A percentile compares a stretch with the other conserved stretches of the same genome.
phyloP scores from a whole-genome alignment of 2,329 filamentous ascomycete genomes.

The Ophiostoma fasciatum region DNA sequence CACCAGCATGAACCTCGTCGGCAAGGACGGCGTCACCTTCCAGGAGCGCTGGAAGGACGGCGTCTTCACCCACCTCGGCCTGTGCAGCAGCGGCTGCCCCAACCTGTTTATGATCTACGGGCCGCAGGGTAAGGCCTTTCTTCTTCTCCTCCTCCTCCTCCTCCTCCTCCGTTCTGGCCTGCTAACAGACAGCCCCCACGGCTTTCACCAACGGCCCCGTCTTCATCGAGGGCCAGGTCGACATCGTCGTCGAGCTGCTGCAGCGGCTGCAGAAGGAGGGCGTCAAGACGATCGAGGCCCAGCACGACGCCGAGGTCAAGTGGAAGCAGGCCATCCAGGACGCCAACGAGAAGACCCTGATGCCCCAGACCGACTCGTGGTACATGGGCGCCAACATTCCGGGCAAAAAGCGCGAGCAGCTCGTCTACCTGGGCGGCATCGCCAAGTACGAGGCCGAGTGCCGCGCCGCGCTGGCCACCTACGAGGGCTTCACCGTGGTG shows the following conservation, averaged over 20 bases:
- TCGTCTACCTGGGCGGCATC: slow-evolving; percentile 11
- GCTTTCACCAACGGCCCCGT: slow-evolving; percentile 12
- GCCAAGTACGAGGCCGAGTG: slow-evolving; percentile 8
- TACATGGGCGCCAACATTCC: slow-evolving; percentile 15
- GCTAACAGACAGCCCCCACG: slow-evolving; percentile 8
- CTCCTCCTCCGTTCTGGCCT: no score
- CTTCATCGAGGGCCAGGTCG: slow-evolving; percentile 10
- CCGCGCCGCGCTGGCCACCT: not conserved
- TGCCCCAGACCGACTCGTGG: slow-evolving; percentile 11
- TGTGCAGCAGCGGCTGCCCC: slow-evolving; percentile 10
- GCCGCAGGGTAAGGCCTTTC: slow-evolving; percentile 5
- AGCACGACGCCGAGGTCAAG: slow-evolving; percentile 2
- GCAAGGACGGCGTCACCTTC: slow-evolving; percentile 16
- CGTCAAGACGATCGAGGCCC: slow-evolving; percentile 10
- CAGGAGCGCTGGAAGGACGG: slow-evolving; percentile 19
- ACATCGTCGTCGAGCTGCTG: slow-evolving; percentile 9
- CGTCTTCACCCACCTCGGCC: slow-evolving; percentile 16
- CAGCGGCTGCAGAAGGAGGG: slow-evolving; percentile 5
- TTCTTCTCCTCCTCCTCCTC: not conserved
- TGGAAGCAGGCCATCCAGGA: slow-evolving; percentile 10
- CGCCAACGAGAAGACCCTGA: slow-evolving; percentile 10
- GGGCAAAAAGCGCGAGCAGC: slow-evolving; percentile 12
- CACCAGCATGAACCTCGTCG: slow-evolving; percentile 16
- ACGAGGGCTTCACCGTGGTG: slow-evolving; percentile 6
- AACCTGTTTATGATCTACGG: slow-evolving; percentile 11